These are phyloP conservation scores for Cystobasidium sp. DNA, from an alignment of 1,284 basidiomycete species.

Conservation along the genomic window DNA sequence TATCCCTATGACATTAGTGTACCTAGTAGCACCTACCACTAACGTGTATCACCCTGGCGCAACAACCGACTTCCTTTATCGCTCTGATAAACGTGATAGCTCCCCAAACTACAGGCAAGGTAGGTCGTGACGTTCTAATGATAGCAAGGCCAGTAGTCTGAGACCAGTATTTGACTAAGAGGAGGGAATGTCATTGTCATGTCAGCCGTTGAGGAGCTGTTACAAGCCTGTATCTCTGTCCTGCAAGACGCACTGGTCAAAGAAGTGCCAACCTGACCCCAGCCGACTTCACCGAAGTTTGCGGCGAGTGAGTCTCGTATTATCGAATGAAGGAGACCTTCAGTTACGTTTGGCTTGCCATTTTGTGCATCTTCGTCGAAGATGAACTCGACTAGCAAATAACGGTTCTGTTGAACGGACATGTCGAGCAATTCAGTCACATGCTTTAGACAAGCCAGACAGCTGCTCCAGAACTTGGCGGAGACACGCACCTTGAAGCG, in stretches of 20 bases:
- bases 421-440: slow-evolving; percentile 32
- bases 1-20: not conserved
- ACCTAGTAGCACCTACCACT: slow-evolving; percentile 46
- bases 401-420: slow-evolving; percentile 50
- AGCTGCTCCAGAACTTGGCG: too few species aligned
- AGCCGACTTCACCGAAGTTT: slow-evolving; percentile 53
- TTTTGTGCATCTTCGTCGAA: slow-evolving; percentile 44
- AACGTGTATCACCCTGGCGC: slow-evolving; percentile 49
- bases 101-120: slow-evolving; percentile 50
- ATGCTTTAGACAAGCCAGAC: too few species aligned
- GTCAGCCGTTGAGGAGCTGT: not conserved
- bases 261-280: slow-evolving; percentile 50
- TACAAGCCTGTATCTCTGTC: not conserved
- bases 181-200: too few species aligned
- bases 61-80: slow-evolving; percentile 47
- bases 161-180: slow-evolving; percentile 53
- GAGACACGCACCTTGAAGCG: slow-evolving; percentile 43
- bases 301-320: slow-evolving; percentile 49
- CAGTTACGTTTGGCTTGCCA: slow-evolving; percentile 41
- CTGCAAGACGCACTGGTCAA: slow-evolving; percentile 47
- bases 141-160: slow-evolving; percentile 49
- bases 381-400: slow-evolving; percentile 51
- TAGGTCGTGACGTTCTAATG: slow-evolving; percentile 50
- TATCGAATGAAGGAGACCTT: slow-evolving; percentile 46
- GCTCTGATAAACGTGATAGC: slow-evolving; percentile 49